phyloP scores from a whole-genome alignment of 768 basidiomycete genomes.

The Pulveroboletus sp. region DNA sequence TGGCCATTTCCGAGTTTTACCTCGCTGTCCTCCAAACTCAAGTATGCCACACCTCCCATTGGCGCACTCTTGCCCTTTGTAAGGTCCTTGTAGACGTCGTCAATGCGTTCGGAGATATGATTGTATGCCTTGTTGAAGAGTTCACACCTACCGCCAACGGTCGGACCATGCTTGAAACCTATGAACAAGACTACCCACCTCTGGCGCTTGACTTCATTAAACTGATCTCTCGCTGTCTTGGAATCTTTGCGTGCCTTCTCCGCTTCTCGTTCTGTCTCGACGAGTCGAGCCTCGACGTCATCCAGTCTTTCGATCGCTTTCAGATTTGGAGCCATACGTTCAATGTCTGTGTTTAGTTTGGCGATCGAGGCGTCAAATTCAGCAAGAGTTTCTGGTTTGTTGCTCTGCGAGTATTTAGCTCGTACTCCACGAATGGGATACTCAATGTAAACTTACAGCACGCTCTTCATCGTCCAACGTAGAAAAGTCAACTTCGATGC shows the following conservation, averaged over 20 bases:
- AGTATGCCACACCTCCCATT: constrained; percentile 94
- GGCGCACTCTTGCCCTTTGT: constrained; percentile 93
- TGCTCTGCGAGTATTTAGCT: constrained; percentile 39
- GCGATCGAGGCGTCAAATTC: constrained; percentile 70
- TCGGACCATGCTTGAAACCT: not conserved
- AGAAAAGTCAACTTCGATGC: constrained; percentile 85
- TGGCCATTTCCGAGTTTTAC: constrained; percentile 42
- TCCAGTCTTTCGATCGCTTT: constrained; percentile 92
- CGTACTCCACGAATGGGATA: not conserved
- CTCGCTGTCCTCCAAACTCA: constrained; percentile 93
- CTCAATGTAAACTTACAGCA: constrained; percentile 40
- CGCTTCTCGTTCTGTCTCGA: constrained; percentile 88
- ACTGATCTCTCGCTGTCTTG: constrained; percentile 85
- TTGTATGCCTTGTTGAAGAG: constrained; percentile 94
- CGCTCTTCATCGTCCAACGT: constrained; percentile 70
- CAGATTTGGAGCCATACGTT: constrained; percentile 92
- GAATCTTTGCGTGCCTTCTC: constrained; percentile 89
- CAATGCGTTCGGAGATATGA: constrained; percentile 93
- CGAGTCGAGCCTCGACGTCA: constrained; percentile 77
- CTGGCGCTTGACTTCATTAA: constrained; percentile 79
- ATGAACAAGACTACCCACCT: constrained; percentile 43
- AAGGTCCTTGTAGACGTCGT: constrained; percentile 94
- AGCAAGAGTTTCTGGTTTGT: constrained; percentile 57
- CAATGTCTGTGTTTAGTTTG: constrained; percentile 75
- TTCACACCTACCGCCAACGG: constrained; percentile 47